Base-by-base conservation (phyloP, 2,329 filamentous ascomycete species). In the Elsinoe fawcettii region DNA sequence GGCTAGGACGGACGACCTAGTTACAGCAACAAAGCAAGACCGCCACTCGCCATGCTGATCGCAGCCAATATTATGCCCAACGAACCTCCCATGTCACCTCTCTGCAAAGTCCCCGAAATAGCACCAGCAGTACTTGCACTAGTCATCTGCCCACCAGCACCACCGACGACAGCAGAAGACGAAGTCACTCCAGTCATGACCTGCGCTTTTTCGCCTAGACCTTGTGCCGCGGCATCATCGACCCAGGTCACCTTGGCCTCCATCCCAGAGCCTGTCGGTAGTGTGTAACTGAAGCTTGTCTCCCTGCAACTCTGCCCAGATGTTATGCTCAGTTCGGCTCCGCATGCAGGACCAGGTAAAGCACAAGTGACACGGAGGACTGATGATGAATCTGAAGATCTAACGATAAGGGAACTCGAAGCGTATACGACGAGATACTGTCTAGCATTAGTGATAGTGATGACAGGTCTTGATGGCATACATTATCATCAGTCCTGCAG, bases 1-100 rank as follows among this genome's bases (percentile, higher is more conserved):
- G 82, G 81, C 60, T 88, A 75, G 75, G 55, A 34, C 11, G 27
- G 27, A 37, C 14, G 34, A 37, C 4, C 9, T 37, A n/a, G n/a
- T 37, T 12, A 37, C 14, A 37, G 34, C 14, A 12, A 14, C 34
- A 37, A 12, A 37, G 34, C 34, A 37, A 5, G 14, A 12, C 14
- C 34, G 34, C 14, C 9, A 12, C 34, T 37, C 34, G 14, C 9
- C 3, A 37, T 3, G 3, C 34, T 12, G 5, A 37, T 4, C 14
- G 11, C 34, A 7, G 34, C 14, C 9, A n/a, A n/a, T 14, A 12
- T 4, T n/a, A 12, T 3, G 11, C 3, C 34, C 9, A 37, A 6
- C 14, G 4, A 14, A 3, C 14, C 34, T 5, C 34, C 3, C 6
- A 37, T 3, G 3, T 14, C 9, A 37, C 14, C 34, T 12, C 34